Conservation (phyloP, 1,139 yeast species). For the Hemisphaericaspora lyxosophila region DNA sequence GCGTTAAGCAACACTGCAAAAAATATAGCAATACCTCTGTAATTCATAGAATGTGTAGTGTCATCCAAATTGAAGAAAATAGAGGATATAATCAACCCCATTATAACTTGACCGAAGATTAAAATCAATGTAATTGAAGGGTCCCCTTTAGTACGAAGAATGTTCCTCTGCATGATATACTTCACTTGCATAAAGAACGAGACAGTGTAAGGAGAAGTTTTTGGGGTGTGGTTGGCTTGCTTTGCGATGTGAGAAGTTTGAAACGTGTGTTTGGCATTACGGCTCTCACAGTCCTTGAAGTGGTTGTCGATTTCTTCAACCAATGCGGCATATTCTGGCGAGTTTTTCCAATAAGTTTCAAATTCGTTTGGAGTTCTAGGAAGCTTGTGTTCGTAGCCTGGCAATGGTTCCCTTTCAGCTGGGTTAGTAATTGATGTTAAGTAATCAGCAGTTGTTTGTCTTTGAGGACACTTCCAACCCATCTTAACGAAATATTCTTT, state of each 20-base stretch:
- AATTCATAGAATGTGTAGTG: constrained; percentile 52
- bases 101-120: constrained; percentile 60
- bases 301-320: constrained; percentile 18
- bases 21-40: constrained; percentile 57
- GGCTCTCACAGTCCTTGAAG: constrained; percentile 14
- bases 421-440: constrained; percentile 75
- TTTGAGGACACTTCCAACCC: constrained; percentile 62
- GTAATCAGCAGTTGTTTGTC: constrained; percentile 84
- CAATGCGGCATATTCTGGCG: constrained; percentile 19
- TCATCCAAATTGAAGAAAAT: constrained; percentile 54
- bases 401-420: constrained; percentile 51
- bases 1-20: constrained; percentile 59
- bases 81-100: constrained; percentile 73
- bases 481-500: constrained; percentile 46
- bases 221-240: constrained; percentile 55
- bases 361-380: constrained; percentile 27
- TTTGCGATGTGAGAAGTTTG: constrained; percentile 55
- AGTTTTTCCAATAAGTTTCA: constrained; percentile 23
- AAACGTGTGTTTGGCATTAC: constrained; percentile 27
- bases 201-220: constrained; percentile 63
- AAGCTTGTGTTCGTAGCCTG: constrained; percentile 41
- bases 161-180: constrained; percentile 60
- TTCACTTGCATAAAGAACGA: constrained; percentile 64
- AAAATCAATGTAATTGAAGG: constrained; percentile 61
- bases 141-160: constrained; percentile 64